Evolutionary conservation across 352 stramenopile species (phyloP).

Genomic region (Lagenidium giganteum): DNA sequence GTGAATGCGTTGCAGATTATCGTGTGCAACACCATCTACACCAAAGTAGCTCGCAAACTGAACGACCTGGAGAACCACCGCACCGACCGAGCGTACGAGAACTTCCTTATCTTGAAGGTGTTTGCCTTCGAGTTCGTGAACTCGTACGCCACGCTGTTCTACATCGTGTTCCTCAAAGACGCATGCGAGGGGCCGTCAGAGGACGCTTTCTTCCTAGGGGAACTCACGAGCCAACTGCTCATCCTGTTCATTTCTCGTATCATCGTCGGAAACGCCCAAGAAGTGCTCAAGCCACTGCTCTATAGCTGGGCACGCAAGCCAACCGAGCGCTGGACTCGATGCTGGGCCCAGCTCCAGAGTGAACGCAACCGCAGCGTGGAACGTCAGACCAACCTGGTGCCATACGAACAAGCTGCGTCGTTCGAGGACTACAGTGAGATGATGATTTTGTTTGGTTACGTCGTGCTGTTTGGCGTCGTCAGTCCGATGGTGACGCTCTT

Average conservation of each 20-base stretch:
- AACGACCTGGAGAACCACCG: conserved; percentile 92
- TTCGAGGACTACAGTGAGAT: conserved; percentile 85
- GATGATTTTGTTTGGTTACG: conserved; percentile 92
- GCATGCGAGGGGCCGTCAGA: conserved; percentile 63
- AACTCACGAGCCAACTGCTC: conserved; percentile 85
- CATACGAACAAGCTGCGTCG: conserved; percentile 67
- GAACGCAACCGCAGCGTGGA: conserved; percentile 60
- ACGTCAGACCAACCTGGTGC: conserved; percentile 57
- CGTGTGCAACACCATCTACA: conserved; percentile 89
- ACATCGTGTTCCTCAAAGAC: conserved; percentile 76
- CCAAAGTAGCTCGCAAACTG: conserved; percentile 82
- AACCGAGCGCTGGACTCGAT: too few relatives aligned
- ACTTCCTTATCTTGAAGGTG: conserved; percentile 94
- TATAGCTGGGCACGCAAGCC: conserved; percentile 42
- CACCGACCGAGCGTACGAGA: conserved; percentile 77
- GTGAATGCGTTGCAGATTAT: conserved; percentile 85
- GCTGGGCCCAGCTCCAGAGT: conserved; percentile 16
- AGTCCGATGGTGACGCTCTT: conserved; percentile 88
- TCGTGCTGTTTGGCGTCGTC: conserved; percentile 89
- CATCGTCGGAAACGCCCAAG: conserved; percentile 84
- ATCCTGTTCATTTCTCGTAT: conserved; percentile 88
- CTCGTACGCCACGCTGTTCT: conserved; percentile 94
- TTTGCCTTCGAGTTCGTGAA: conserved; percentile 97
- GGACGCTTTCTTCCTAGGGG: conserved; percentile 63
- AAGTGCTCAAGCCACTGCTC: conserved; percentile 75